phyloP scores from a whole-genome alignment of 768 basidiomycete species.

The Cystofilobasidium ferigula region DNA sequence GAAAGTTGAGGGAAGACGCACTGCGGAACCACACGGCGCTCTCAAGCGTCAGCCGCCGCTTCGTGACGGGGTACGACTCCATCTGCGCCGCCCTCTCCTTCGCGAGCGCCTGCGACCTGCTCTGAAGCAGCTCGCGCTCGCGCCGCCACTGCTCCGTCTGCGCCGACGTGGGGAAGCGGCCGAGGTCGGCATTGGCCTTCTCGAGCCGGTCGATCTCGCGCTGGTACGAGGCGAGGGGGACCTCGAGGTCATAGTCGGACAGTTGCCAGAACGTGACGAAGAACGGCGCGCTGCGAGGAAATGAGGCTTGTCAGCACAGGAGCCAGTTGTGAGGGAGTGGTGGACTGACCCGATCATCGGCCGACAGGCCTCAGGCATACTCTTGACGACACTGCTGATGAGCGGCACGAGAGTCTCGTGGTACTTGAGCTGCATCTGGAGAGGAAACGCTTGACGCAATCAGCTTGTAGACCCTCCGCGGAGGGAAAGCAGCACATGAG shows the following conservation, averaged over 20 bases:
- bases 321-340: not conserved
- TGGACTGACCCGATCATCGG: constrained; percentile 61
- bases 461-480: no score
- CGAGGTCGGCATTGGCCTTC: constrained; percentile 29
- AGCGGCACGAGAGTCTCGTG: constrained; percentile 58
- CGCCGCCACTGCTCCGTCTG: constrained; percentile 19
- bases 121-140: constrained; percentile 5
- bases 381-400: constrained; percentile 63
- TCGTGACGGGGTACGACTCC: constrained; percentile 15
- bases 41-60: constrained; percentile 12
- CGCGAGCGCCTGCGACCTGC: not conserved
- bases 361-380: constrained; percentile 55
- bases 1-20: not conserved
- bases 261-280: constrained; percentile 96
- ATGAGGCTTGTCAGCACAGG: not conserved
- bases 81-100: constrained; percentile 19
- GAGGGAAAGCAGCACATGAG: not conserved
- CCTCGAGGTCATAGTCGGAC: constrained; percentile 74
- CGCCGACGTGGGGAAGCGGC: constrained; percentile 16
- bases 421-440: constrained; percentile 45
- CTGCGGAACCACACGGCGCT: constrained; percentile 24
- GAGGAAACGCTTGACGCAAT: no score
- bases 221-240: constrained; percentile 65
- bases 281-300: constrained; percentile 61
- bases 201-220: constrained; percentile 52